These are phyloP conservation scores for Torulaspora microellipsoides DNA, from an alignment of 805 yeast genomes.

Conservation along the genomic window DNA sequence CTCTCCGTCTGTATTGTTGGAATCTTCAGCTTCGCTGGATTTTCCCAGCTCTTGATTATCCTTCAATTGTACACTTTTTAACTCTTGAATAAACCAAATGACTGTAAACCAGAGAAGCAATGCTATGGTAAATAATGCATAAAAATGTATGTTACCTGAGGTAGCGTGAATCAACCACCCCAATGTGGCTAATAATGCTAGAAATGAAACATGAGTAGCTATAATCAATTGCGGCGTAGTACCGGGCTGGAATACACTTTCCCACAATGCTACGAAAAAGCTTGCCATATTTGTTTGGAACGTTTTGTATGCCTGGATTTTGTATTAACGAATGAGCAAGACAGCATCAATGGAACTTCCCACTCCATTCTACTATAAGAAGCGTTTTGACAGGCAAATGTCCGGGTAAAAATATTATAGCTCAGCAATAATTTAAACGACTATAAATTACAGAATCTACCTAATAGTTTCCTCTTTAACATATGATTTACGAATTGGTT, in stretches of 20 bases:
- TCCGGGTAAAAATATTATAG: too few relatives aligned
- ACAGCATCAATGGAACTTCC: too few relatives aligned
- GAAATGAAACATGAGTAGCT: conserved; percentile 85
- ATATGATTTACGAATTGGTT: too few relatives aligned
- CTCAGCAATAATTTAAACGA: too few relatives aligned
- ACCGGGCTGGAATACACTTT: conserved; percentile 88
- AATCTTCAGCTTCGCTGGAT: conserved; percentile 11
- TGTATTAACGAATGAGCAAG: too few relatives aligned
- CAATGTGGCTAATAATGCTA: conserved; percentile 52
- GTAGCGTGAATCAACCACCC: conserved; percentile 54
- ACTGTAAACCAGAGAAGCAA: conserved; percentile 69
- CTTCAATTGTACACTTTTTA: conserved; percentile 40
- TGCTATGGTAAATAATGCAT: conserved; percentile 53
- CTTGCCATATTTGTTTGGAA: conserved; percentile 3
- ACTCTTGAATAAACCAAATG: conserved; percentile 82
- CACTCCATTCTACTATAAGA: too few relatives aligned
- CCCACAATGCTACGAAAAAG: conserved; percentile 64
- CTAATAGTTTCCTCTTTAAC: too few relatives aligned
- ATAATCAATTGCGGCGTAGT: conserved; percentile 81
- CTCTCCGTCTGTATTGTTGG: too few relatives aligned
- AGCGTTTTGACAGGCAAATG: too few relatives aligned
- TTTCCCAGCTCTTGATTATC: conserved; percentile 31
- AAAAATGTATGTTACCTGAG: conserved; percentile 60
- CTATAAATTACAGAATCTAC: too few relatives aligned
- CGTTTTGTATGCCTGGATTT: too few relatives aligned